Percentiles rank a stretch among this genome's conserved stretches.
Evolutionary conservation across 2,329 filamentous ascomycete species (phyloP).

Genomic region (Fusarium chaquense): DNA sequence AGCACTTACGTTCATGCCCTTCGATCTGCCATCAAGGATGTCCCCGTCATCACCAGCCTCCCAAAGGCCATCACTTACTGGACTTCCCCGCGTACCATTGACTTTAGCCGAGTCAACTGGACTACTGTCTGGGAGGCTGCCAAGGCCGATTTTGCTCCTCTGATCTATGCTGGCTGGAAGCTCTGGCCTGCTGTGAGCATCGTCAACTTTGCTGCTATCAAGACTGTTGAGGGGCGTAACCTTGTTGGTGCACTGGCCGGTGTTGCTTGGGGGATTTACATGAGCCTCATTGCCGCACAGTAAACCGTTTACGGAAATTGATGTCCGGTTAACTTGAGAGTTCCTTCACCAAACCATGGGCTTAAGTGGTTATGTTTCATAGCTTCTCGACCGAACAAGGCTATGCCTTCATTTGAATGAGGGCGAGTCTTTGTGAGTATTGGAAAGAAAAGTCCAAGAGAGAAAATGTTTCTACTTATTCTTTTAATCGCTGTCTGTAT

Average conservation of each 20-base stretch:
- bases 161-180: constrained; percentile 75
- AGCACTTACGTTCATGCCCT: constrained; percentile 69
- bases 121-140: constrained; percentile 57
- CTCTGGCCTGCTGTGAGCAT: constrained; percentile 79
- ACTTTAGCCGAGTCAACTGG: constrained; percentile 62
- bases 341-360: neutral
- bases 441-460: neutral
- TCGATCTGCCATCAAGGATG: constrained; percentile 61
- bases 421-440: neutral
- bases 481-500: constrained; percentile 18
- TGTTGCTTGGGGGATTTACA: constrained; percentile 79
- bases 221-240: constrained; percentile 77
- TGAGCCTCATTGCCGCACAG: constrained; percentile 70
- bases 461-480: neutral
- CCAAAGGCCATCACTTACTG: constrained; percentile 52
- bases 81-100: constrained; percentile 56
- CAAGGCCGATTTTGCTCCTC: constrained; percentile 69
- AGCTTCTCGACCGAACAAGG: neutral
- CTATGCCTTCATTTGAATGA: neutral
- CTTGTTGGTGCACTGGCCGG: constrained; percentile 79
- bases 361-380: neutral
- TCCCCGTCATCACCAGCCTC: constrained; percentile 54
- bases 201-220: constrained; percentile 75
- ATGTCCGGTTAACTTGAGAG: neutral
- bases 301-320: constrained; percentile 22